phyloP scores from a whole-genome alignment of 108 stramenopile species.

The Skeletonema menzelii region DNA sequence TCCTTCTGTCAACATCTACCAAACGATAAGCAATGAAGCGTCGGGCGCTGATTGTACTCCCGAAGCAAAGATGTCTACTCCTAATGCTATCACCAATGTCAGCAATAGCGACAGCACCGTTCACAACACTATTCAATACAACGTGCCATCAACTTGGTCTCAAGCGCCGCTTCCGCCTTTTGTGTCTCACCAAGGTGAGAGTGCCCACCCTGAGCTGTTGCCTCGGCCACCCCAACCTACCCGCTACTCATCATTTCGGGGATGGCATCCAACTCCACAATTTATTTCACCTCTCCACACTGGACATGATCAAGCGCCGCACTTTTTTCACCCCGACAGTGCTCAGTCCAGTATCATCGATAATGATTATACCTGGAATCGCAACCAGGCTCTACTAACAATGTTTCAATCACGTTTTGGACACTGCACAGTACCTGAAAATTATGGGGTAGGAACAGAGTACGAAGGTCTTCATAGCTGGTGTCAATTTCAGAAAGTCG shows the following conservation, averaged over 20 bases:
- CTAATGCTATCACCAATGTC: conserved; percentile 4
- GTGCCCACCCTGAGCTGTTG: conserved; percentile 13
- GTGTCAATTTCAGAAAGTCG: conserved; percentile 19
- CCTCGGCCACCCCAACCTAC: background rate
- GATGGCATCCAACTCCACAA: background rate
- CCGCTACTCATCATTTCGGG: background rate
- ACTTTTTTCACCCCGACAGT: background rate
- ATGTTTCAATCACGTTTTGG: conserved; percentile 33
- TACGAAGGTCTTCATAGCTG: conserved; percentile 35
- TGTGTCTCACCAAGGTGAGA: conserved; percentile 7
- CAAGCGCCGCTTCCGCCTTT: conserved; percentile 28
- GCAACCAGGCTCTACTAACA: conserved; percentile 21
- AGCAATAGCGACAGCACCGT: background rate
- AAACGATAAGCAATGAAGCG: conserved; percentile 25
- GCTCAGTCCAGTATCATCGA: background rate
- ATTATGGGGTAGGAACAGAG: conserved; percentile 39
- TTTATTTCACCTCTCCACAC: background rate
- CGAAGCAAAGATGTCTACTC: background rate
- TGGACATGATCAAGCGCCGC: background rate
- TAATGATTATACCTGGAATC: conserved; percentile 12
- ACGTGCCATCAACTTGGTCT: conserved; percentile 9
- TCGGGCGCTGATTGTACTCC: background rate
- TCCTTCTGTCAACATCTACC: conserved; percentile 23
- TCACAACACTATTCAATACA: background rate
- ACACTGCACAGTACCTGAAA: conserved; percentile 35